Evolutionary conservation across 805 yeast species (phyloP).

Genomic region (Wickerhamiella sergipiensis): DNA sequence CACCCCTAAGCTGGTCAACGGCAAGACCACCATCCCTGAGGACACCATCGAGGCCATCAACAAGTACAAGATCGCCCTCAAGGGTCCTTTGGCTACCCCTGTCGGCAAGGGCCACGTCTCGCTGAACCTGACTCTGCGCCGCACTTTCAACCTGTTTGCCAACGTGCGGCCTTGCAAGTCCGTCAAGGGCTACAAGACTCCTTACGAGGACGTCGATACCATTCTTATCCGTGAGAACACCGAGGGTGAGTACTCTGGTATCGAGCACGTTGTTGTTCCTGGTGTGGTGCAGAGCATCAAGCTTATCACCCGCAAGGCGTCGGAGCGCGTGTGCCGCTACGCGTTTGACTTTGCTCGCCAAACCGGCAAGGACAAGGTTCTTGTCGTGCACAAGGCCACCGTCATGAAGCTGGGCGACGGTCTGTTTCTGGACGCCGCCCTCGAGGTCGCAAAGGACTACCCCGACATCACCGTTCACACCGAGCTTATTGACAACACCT

Average conservation of each 20-base stretch:
- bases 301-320: conserved; percentile 90
- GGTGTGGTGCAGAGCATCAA: conserved; percentile 98
- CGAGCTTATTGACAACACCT: conserved; percentile 92
- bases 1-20: conserved; percentile 81
- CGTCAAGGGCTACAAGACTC: conserved; percentile 85
- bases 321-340: conserved; percentile 91
- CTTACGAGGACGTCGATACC: conserved; percentile 78
- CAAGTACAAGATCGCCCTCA: conserved; percentile 85
- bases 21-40: conserved; percentile 85
- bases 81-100: conserved; percentile 98
- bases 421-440: conserved; percentile 83
- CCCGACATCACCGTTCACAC: conserved; percentile 75
- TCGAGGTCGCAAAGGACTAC: conserved; percentile 78
- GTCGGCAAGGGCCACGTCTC: conserved; percentile 98
- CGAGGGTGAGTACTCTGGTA: conserved; percentile 99
- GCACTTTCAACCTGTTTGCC: conserved; percentile 92
- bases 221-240: conserved; percentile 97
- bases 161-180: conserved; percentile 96
- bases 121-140: conserved; percentile 91
- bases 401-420: conserved; percentile 98
- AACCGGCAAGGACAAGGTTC: conserved; percentile 72
- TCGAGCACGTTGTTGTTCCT: conserved; percentile 94
- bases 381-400: conserved; percentile 96
- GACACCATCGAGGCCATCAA: conserved; percentile 87
- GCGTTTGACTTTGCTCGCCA: conserved; percentile 94